Evolutionary conservation across 2,329 filamentous ascomycete genomes (phyloP).

Genomic region (Trichoderma sp.): DNA sequence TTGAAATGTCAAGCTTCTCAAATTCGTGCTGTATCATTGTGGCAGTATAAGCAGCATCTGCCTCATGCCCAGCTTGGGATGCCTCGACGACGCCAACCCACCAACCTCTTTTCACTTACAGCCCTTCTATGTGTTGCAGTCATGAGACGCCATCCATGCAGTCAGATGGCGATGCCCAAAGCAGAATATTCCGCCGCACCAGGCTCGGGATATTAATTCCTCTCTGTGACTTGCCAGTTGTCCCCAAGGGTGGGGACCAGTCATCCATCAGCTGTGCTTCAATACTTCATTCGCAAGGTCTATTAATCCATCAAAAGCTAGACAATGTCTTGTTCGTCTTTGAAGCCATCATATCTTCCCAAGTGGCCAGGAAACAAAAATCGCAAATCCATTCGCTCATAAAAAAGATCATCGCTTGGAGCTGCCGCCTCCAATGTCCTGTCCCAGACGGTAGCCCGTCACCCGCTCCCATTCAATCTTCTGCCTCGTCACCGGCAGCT

Average conservation of each 20-base stretch:
- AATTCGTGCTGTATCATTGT: no score
- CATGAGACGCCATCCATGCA: neutral
- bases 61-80: no score
- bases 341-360: slow-evolving; percentile 8
- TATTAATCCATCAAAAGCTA: slow-evolving; percentile 21
- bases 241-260: neutral
- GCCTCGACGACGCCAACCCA: no score
- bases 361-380: slow-evolving; percentile 7
- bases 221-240: neutral
- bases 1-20: no score
- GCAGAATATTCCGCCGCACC: neutral
- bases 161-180: slow-evolving; percentile 4
- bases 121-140: neutral
- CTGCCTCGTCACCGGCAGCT: slow-evolving; percentile 93
- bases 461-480: slow-evolving; percentile 99
- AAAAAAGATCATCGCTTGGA: slow-evolving; percentile 51
- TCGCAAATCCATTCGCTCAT: neutral
- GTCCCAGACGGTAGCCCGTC: slow-evolving; percentile 82
- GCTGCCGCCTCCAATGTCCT: slow-evolving; percentile 74
- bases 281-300: slow-evolving; percentile 18
- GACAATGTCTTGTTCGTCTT: slow-evolving; percentile 10
- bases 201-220: neutral
- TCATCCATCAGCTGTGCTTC: slow-evolving; percentile 5
- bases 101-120: neutral
- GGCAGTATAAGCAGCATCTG: no score